Evolutionary conservation across 257 asterid species (phyloP).

Genomic region (Solanum infundibuliforme): DNA sequence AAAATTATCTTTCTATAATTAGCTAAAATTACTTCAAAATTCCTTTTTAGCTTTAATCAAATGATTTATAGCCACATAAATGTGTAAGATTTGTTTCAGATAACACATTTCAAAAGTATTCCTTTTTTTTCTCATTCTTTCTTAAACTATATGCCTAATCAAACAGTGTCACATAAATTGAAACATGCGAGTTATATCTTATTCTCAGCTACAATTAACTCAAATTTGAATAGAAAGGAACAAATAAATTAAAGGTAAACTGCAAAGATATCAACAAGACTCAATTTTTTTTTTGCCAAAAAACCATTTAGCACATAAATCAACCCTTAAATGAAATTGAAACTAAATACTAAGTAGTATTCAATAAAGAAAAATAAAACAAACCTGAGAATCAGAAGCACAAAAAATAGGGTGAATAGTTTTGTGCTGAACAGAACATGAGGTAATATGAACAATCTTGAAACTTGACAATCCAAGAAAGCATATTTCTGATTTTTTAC

Average conservation of each 20-base stretch:
- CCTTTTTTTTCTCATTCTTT: neutral
- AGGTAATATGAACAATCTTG: conserved; percentile 14
- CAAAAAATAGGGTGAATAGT: conserved; percentile 21
- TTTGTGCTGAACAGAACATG: conserved; percentile 11
- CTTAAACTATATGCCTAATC: neutral
- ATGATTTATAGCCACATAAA: neutral
- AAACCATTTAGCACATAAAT: neutral
- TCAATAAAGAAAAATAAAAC: too few relatives aligned
- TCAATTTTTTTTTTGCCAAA: neutral
- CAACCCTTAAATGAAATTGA: neutral
- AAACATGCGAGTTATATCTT: neutral
- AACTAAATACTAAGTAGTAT: neutral
- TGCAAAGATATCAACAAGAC: neutral
- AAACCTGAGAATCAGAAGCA: conserved; percentile 23
- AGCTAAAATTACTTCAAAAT: too few relatives aligned
- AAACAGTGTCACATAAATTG: neutral
- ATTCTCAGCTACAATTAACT: neutral
- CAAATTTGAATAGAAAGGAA: neutral
- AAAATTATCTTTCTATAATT: neutral
- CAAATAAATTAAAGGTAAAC: neutral
- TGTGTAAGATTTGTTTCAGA: neutral
- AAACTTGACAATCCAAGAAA: conserved; percentile 15
- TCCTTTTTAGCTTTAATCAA: neutral
- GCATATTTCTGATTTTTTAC: conserved; percentile 9
- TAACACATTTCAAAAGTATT: neutral